Base-by-base conservation (phyloP, 768 basidiomycete species). In the Amanita subjunquillea region DNA sequence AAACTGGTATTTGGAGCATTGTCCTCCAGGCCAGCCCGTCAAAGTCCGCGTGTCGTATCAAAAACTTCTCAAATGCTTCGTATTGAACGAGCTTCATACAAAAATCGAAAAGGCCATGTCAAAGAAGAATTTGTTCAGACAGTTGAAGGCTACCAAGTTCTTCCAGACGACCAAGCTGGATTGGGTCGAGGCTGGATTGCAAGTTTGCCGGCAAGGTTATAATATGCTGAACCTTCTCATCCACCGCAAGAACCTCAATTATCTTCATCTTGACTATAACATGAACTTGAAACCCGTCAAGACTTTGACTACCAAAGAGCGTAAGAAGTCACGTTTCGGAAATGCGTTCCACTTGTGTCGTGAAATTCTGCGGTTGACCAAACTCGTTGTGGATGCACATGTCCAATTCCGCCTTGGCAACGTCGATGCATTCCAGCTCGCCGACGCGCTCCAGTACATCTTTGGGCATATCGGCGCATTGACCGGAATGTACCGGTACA, bases 401-500 rank as follows among this genome's bases (percentile, higher is more conserved):
- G 96, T 98, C 22, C 96, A 99, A 65, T 98, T 91, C 73, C 91
- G 96, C 50, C 80, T 99, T 36, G 96, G 96, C 45, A 98, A 98
- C 58, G 91, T 98, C 29, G 96, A 99, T 61, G 96, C 94, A 1
- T 99, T 99, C 80, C 96, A 99, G 67, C 83, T 99, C 46, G 96
- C 96, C 15, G 96, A 99, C 58, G 96, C 96, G 0, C 74, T 99
- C 22, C 96, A 99, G 66, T 99, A 98, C 67, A 95, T 92, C 62
- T 98, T 98, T 61, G 87, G 80, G 2, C 96, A 99, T 63, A 91
- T 99, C 53, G 96, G 96, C 63, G 95, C 96, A 25, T 72, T 99
- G 59, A 99, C 96, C 3, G 96, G 96, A 60, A 99, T 99, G 96
- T 99, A 99, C 71, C 85, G 95, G 27, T 98, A 97, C 76, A 97